Evolutionary conservation across 495 filamentous ascomycete genomes (phyloP), one percentile per base, ranked within the genome.

Genomic region (Pseudoneurospora amorphoporcata): DNA sequence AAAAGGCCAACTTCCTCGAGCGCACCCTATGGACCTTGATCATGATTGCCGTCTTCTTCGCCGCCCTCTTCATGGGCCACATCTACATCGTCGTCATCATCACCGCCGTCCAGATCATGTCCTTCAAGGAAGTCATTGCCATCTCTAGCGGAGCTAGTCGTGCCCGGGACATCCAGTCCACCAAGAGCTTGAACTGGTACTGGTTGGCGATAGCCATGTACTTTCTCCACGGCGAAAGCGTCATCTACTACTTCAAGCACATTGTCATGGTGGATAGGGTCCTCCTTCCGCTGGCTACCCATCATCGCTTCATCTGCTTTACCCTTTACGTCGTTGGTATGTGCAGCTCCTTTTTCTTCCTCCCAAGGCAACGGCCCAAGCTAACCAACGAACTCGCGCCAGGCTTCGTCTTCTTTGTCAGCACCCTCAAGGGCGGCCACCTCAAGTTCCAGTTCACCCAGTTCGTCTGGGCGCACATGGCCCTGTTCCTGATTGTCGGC

Each of bases 171-270:
- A 85, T 98, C 32, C 92, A 91, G 32, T 97, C 97, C 79, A 98
- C 96, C 76, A 97, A 98, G 84, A 91, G 90, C 73, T 82, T 99
- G 78, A 98, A 98, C 79, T 99, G 96, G 96, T 99, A 99, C 81
- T 99, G 96, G 83, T 86, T 99, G 73, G 96, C 93, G n/a, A 92
- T 92, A 19, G 95, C 94, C 71, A 98, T 98, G 95, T 99, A 98
- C 84, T 99, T 96, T 76, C 84, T 99, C 39, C 98, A 99, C 77
- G 96, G 96, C 73, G 96, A 99, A 83, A 97, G 93, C 75, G 95
- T 99, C 74, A 95, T 99, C 73, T 99, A 98, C 83, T 99, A 99
- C 82, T 98, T 99, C 83, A 98, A 98, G 85, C 96, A 98, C 76
- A 92, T 99, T 71, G 88, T 99, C 39, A 81, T 98, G 72, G 92